Evolutionary conservation across 2,329 filamentous ascomycete genomes (phyloP).

Genomic region (Paecilomyces variotii): DNA sequence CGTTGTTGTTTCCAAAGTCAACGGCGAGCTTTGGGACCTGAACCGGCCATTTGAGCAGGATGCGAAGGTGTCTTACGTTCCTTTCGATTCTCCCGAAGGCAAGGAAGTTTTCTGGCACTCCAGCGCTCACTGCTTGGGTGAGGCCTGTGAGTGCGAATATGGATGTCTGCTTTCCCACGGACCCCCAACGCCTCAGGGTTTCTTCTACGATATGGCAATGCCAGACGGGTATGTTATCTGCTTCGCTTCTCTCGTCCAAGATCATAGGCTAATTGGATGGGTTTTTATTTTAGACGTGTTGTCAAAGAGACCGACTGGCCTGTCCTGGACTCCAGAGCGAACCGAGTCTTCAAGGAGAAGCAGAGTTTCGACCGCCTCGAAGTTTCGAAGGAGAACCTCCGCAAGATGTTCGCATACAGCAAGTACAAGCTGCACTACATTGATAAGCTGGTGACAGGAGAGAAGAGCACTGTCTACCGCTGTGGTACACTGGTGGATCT

Average conservation of each 20-base stretch:
- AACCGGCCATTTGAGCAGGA: constrained; percentile 81
- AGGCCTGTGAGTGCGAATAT: constrained; percentile 83
- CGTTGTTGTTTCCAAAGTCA: constrained; percentile 73
- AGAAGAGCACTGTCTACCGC: constrained; percentile 87
- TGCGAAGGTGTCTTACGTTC: constrained; percentile 75
- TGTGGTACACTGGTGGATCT: constrained; percentile 92
- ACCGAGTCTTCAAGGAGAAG: constrained; percentile 89
- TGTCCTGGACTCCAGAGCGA: constrained; percentile 70
- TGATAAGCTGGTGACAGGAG: constrained; percentile 85
- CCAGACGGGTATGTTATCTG: constrained; percentile 49
- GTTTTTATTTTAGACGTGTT: constrained; percentile 37
- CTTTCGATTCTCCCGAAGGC: constrained; percentile 68
- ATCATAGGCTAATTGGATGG: background rate
- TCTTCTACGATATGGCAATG: constrained; percentile 95
- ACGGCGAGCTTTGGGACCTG: constrained; percentile 87
- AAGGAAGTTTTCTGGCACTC: constrained; percentile 98
- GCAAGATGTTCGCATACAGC: constrained; percentile 96
- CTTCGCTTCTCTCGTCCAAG: background rate
- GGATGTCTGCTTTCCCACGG: constrained; percentile 91
- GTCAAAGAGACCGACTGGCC: constrained; percentile 76
- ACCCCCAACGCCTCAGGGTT: constrained; percentile 81
- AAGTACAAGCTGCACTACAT: constrained; percentile 99
- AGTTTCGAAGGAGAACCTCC: constrained; percentile 80
- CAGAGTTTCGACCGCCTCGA: constrained; percentile 87
- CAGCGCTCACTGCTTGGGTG: constrained; percentile 89